Conservation (phyloP, 2,329 filamentous ascomycete genomes). For the Colletotrichum camelliae region DNA sequence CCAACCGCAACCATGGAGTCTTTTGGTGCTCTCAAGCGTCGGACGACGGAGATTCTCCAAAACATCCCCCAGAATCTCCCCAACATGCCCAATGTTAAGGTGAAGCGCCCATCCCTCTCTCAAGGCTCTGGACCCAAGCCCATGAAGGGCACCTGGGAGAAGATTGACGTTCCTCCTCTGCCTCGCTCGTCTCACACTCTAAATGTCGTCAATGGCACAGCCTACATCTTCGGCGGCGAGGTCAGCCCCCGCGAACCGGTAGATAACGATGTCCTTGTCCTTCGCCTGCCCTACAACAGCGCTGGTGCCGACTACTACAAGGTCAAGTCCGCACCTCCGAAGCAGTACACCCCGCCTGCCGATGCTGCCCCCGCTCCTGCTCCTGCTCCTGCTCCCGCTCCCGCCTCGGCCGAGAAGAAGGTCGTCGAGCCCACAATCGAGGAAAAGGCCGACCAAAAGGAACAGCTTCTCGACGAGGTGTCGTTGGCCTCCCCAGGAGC, state of each 20-base stretch:
- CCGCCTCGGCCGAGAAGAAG: neutral
- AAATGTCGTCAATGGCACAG: slow-evolving; percentile 59
- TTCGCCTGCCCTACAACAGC: slow-evolving; percentile 64
- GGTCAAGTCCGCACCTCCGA: slow-evolving; percentile 54
- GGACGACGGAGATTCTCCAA: slow-evolving; percentile 57
- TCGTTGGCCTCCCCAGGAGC: slow-evolving; percentile 39
- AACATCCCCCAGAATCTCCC: slow-evolving; percentile 54
- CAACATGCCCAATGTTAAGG: slow-evolving; percentile 31
- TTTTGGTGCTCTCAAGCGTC: slow-evolving; percentile 58
- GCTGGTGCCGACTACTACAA: slow-evolving; percentile 65
- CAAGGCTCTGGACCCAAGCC: slow-evolving; percentile 26
- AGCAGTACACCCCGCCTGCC: slow-evolving; percentile 20
- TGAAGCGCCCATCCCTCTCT: slow-evolving; percentile 22
- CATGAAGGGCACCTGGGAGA: slow-evolving; percentile 66
- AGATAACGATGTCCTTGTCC: slow-evolving; percentile 74
- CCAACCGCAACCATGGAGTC: slow-evolving; percentile 49
- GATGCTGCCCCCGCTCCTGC: slow-evolving; percentile 20
- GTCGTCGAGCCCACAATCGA: slow-evolving; percentile 22
- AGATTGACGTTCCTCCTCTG: slow-evolving; percentile 59
- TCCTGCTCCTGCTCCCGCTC: slow-evolving; percentile 11
- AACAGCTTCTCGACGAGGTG: slow-evolving; percentile 47
- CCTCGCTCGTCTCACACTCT: slow-evolving; percentile 78
- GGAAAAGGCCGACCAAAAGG: slow-evolving; percentile 27
- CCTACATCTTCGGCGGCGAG: slow-evolving; percentile 82
- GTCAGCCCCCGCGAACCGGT: slow-evolving; percentile 67